phyloP scores from a whole-genome alignment of 345 rosid genomes.

The Gynandropsis gynandra region DNA sequence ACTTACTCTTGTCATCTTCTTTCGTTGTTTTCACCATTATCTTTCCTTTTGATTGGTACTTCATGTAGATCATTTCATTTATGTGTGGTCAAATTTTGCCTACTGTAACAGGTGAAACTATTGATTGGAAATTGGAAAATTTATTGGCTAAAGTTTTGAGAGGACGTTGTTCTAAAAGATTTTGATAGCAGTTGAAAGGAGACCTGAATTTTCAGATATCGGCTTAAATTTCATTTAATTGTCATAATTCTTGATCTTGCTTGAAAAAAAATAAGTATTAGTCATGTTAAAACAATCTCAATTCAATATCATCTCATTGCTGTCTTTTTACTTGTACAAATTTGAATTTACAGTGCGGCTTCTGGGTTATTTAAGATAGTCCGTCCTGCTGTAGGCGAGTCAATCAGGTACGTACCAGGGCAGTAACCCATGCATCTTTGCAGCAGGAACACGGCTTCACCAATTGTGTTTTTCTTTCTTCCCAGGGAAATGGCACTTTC shows the following conservation, averaged over 20 bases:
- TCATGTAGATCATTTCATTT: too few species aligned
- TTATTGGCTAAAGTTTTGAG: too few species aligned
- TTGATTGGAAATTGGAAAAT: too few species aligned
- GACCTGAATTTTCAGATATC: too few species aligned
- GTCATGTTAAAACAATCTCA: not conserved
- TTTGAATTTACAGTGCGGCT: slow-evolving; percentile 48
- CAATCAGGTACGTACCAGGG: slow-evolving; percentile 52
- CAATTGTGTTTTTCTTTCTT: slow-evolving; percentile 5
- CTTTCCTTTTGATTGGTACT: not conserved
- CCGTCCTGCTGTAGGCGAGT: slow-evolving; percentile 93
- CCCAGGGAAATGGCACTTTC: slow-evolving; percentile 78
- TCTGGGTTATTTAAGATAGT: slow-evolving; percentile 82
- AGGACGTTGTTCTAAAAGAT: too few species aligned
- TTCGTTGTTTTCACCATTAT: not conserved
- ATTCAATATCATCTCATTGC: slow-evolving; percentile 2
- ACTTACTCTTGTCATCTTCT: not conserved
- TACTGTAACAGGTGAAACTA: too few species aligned
- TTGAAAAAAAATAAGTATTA: not conserved
- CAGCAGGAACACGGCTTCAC: slow-evolving; percentile 11
- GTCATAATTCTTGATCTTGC: too few species aligned
- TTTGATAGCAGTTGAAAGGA: too few species aligned
- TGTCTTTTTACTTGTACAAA: slow-evolving; percentile 1
- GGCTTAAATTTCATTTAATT: too few species aligned
- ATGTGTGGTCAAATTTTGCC: too few species aligned
- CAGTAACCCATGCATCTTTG: slow-evolving; percentile 13